Evolutionary conservation across 2,329 filamentous ascomycete genomes (phyloP).

Genomic region (Ilyonectria mors-panacis): DNA sequence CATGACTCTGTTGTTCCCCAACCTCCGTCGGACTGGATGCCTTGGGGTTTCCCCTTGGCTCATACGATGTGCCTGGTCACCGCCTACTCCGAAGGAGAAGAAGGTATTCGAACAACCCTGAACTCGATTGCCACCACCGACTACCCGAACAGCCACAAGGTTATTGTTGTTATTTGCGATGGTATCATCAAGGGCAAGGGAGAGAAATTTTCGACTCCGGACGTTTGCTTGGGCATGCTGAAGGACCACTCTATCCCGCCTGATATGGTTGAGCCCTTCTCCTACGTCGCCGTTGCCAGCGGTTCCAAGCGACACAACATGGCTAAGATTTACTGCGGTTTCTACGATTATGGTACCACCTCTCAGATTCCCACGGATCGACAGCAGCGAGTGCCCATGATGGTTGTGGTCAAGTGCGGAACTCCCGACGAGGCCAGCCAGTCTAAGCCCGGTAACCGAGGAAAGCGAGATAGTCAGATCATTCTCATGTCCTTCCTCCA

Average conservation of each 20-base stretch:
- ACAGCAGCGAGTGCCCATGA: constrained; percentile 98
- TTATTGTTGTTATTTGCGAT: constrained; percentile 96
- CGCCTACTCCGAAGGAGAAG: constrained; percentile 94
- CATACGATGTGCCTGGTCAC: constrained; percentile 96
- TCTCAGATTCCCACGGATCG: constrained; percentile 86
- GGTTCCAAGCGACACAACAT: constrained; percentile 99
- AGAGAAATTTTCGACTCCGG: constrained; percentile 88
- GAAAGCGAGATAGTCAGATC: constrained; percentile 99
- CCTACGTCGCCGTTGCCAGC: constrained; percentile 95
- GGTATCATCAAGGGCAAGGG: constrained; percentile 98
- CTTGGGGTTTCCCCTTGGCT: constrained; percentile 94
- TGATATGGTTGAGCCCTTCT: constrained; percentile 90
- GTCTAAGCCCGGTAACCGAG: constrained; percentile 94
- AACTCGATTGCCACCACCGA: constrained; percentile 98
- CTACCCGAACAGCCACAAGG: constrained; percentile 99
- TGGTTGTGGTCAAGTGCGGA: constrained; percentile 95
- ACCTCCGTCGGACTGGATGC: constrained; percentile 96
- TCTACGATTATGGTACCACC: constrained; percentile 93
- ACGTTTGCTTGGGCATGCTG: constrained; percentile 94
- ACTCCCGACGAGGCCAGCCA: constrained; percentile 87
- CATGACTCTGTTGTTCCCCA: constrained; percentile 97
- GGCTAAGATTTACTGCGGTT: constrained; percentile 98
- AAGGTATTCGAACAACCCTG: constrained; percentile 92
- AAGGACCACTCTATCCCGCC: constrained; percentile 86
- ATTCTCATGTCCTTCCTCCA: constrained; percentile 99